A percentile compares a stretch with the other conserved stretches of the same genome.
Evolutionary conservation across 139 green algal genomes (phyloP).

Genomic region (Ulvella scutata): DNA sequence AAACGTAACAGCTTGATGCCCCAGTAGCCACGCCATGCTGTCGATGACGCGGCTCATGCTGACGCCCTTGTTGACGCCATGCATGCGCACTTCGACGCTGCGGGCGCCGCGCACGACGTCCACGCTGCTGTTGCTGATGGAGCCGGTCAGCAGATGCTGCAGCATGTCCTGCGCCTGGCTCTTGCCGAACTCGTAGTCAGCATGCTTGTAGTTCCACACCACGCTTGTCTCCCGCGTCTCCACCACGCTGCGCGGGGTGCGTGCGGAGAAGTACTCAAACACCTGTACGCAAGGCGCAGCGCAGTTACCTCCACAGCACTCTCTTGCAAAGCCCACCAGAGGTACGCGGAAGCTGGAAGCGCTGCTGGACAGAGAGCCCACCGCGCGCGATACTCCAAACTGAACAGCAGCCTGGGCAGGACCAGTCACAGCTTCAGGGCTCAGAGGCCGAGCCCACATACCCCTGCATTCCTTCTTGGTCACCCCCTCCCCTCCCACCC

Average conservation of each 20-base stretch:
- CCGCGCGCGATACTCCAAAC: too few species aligned
- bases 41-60: constrained; percentile 71
- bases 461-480: too few species aligned
- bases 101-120: constrained; percentile 79
- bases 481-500: too few species aligned
- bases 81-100: constrained; percentile 27
- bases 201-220: constrained; percentile 97
- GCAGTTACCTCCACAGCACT: too few species aligned
- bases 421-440: too few species aligned
- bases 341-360: too few species aligned
- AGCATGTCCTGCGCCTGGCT: constrained; percentile 53
- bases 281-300: constrained; percentile 38
- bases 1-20: constrained; percentile 21
- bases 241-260: constrained; percentile 83
- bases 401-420: too few species aligned
- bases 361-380: too few species aligned
- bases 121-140: constrained; percentile 91
- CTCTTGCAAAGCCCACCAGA: too few species aligned
- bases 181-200: constrained; percentile 82
- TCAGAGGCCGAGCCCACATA: too few species aligned
- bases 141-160: constrained; percentile 95
- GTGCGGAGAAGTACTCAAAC: constrained; percentile 97
- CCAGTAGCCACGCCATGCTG: constrained; percentile 21
- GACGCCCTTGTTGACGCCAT: constrained; percentile 83
- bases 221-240: constrained; percentile 82